Base-by-base conservation (phyloP, 202 grass and related monocot species). In the Bolboschoenoplectus hybrid region DNA sequence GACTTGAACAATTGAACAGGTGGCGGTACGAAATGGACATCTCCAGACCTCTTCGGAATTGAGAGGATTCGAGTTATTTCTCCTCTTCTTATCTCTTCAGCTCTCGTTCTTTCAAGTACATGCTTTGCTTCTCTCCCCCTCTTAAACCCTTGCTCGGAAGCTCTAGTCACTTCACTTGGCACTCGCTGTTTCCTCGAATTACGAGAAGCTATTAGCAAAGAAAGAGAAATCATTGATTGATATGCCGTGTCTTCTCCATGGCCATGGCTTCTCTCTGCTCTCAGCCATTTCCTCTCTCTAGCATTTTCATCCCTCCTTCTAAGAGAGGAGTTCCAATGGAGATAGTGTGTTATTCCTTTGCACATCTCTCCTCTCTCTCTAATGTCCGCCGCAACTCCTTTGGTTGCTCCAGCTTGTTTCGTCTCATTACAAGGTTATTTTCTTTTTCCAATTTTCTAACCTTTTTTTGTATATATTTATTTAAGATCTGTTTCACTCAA, bases 271-370 rank as follows among this genome's bases (percentile, higher is more conserved):
- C 74, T 52, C 50, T 39, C 34, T 56, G 74, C 11, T 11, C 74
- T 35, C 4, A 11, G 32, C 12, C 74, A 40, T 14, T 57, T 57
- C 52, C 13, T n/a, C 34, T 79, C 51, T 79, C 69, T 49, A 74
- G n/a, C 44, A 3, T 49, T 2, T 47, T 47, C 69, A 11, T 26
- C 4, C 2, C 34, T 55, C 20, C 49, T 79, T 40, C 51, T n/a
- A 79, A 56, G 50, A 56, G 74, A 79, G 13, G 74, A 58, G 7
- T 9, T 56, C 74, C 74, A 9, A 10, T 58, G 75, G 75, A 60
- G 12, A 58, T 79, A 5, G 14, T 41, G 51, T 41, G 75, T 34
- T 56, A 17, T 57, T 78, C 74, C 52, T 40, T 53, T 60, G 40
- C 52, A 6, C 36, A 58, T 41, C 52, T 60, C 7, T 79, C 50